phyloP scores from a whole-genome alignment of 352 stramenopile species.

The Phytophthora ohioensis region DNA sequence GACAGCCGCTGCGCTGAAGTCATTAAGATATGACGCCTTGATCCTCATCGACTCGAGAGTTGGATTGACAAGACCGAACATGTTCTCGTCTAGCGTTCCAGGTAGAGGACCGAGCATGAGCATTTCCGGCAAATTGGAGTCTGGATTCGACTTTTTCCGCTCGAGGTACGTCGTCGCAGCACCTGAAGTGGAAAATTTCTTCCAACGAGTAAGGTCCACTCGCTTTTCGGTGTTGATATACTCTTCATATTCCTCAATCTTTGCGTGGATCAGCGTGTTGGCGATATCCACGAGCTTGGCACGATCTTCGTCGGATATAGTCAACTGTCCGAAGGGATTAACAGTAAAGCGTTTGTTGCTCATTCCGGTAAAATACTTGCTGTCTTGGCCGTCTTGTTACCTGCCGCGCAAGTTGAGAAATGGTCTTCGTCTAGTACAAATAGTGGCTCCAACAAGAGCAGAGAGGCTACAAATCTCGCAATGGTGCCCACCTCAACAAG shows the following conservation, averaged over 20 bases:
- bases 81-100: conserved; percentile 45
- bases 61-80: conserved; percentile 49
- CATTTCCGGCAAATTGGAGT: conserved; percentile 27
- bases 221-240: conserved; percentile 24
- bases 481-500: background rate
- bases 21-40: conserved; percentile 34
- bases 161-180: conserved; percentile 21
- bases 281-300: conserved; percentile 24
- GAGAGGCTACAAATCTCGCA: background rate
- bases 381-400: background rate
- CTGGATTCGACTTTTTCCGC: conserved; percentile 19
- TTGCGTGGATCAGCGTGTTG: conserved; percentile 14
- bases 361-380: background rate
- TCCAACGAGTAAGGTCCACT: conserved; percentile 27
- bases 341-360: conserved; percentile 30
- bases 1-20: conserved; percentile 48
- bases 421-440: background rate
- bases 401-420: conserved; percentile 1
- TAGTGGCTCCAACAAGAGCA: background rate
- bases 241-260: conserved; percentile 34
- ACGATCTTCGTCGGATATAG: conserved; percentile 10
- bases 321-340: conserved; percentile 23
- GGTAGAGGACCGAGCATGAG: conserved; percentile 38
- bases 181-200: conserved; percentile 17
- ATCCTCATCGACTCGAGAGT: conserved; percentile 40